A percentile compares a stretch with the other conserved stretches of the same genome.
Conservation (phyloP, 2,329 filamentous ascomycete species). For the Lachnellula occidentalis region DNA sequence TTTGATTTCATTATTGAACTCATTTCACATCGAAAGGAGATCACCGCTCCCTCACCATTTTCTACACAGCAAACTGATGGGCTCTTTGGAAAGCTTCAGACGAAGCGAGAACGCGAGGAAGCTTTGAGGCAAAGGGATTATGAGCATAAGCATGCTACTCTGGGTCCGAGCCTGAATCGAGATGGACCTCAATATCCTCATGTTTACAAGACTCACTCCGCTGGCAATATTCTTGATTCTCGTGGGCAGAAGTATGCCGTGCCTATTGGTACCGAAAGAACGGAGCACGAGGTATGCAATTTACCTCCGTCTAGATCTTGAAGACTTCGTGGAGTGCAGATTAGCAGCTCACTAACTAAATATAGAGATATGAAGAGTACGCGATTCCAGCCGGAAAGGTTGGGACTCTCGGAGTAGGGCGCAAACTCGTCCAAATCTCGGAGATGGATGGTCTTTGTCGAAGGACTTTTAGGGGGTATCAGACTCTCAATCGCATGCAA, state of each 20-base stretch:
- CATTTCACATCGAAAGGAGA: conserved; percentile 68
- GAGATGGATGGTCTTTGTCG: conserved; percentile 85
- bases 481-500: conserved; percentile 93
- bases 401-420: conserved; percentile 65
- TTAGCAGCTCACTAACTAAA: conserved; percentile 17
- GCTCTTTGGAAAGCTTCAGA: conserved; percentile 57
- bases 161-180: conserved; percentile 66
- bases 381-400: conserved; percentile 77
- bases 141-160: conserved; percentile 71
- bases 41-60: conserved; percentile 46
- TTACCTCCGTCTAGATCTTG: background rate
- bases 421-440: conserved; percentile 70
- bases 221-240: conserved; percentile 78
- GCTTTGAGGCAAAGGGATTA: conserved; percentile 69
- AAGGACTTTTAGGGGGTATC: conserved; percentile 92
- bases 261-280: conserved; percentile 66
- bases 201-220: conserved; percentile 78
- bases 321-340: background rate
- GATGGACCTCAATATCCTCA: conserved; percentile 80
- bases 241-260: conserved; percentile 78
- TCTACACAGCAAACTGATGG: conserved; percentile 35
- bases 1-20: conserved; percentile 89
- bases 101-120: conserved; percentile 71
- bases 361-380: conserved; percentile 82
- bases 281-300: conserved; percentile 47